Base-by-base conservation (phyloP, 164 flowering plant species). In the Echeveria elegans region DNA sequence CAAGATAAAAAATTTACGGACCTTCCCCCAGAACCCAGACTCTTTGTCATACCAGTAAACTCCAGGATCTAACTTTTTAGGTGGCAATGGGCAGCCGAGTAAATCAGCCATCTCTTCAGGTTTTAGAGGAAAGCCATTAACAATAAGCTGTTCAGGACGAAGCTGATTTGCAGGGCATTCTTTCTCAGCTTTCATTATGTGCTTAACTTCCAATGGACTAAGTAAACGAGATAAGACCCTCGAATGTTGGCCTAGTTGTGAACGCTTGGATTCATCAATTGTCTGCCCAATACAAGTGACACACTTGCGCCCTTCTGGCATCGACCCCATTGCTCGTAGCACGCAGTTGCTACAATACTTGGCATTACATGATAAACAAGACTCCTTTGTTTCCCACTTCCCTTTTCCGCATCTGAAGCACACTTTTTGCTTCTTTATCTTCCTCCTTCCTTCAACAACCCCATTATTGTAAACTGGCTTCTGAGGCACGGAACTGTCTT, bases 261-360 rank as follows among this genome's bases (percentile, higher is more conserved):
- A 73, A 58, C 98, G 78, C 61, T 86, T 91, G 6, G 83, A 81
- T 74, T 94, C 98, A 69, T 91, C 91, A 63, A 94, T 89, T 0
- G 96, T 83, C 71, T 80, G 72, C 61, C 92, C 83, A 64, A 94
- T 89, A 80, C 98, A 94, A 19, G 90, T 82, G n/a, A 94, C 96
- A 73, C 98, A 94, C 65, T 91, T 94, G 26, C 98, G 88, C 66
- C 98, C 98, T 79, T 94, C 97, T 10, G 98, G 98, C 98, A 94
- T 94, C 6, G 98, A 94, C 7, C 98, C 98, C 97, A 90, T 94
- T n/a, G 95, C 96, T 75, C 96, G 79, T 66, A 94, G 91, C 80
- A 91, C 88, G 74, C 98, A 94, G 66, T 80, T 89, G 71, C 91
- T 77, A 77, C 98, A 94, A 72, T 91, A 94, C 76, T 80, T 85